Base-by-base conservation (phyloP, 129 eudicot species). In the Artemisia tridentata region DNA sequence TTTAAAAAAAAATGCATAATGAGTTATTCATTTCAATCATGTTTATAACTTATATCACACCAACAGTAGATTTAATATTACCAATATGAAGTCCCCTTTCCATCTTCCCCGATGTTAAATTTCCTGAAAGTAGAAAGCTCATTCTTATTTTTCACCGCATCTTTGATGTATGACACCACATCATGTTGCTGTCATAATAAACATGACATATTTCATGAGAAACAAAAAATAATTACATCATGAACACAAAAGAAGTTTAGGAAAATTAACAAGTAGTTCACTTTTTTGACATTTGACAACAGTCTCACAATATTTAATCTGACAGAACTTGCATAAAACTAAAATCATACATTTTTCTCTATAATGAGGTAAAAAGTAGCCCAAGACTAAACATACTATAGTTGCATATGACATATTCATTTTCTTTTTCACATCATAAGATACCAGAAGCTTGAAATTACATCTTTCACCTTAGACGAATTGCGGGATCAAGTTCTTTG, bases 401-500 rank as follows among this genome's bases (percentile, higher is more conserved):
- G 34, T 29, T 29, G 41, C 41, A 34, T 34, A 34, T 34, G 41
- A 34, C 41, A 34, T 4, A 5, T 34, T 34, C 41, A 34, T 34
- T 34, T 34, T 34, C 8, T 34, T 34, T 34, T 34, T 34, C 41
- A 34, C 41, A 34, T 6, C 41, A 6, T 34, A 34, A 34, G 41
- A 34, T 34, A 34, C 41, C 41, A 5, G 41, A 34, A 31, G 41
- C 41, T 34, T 29, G 4, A 29, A 4, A 29, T 29, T 29, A 4
- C 0, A 29, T 29, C 34, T 25, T 25, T 29, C 34, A 29, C 15
- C 17, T 59, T 27, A 11, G 81, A 55, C 98, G 97, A 59, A 56
- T 53, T 71, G 83, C 80, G 12, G 97, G 96, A 66, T 90, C 96
- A 82, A 93, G 87, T 67, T 85, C 82, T 65, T 78, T 87, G 82